phyloP scores from a whole-genome alignment of 495 filamentous ascomycete genomes.

The Delitschia confertaspora region DNA sequence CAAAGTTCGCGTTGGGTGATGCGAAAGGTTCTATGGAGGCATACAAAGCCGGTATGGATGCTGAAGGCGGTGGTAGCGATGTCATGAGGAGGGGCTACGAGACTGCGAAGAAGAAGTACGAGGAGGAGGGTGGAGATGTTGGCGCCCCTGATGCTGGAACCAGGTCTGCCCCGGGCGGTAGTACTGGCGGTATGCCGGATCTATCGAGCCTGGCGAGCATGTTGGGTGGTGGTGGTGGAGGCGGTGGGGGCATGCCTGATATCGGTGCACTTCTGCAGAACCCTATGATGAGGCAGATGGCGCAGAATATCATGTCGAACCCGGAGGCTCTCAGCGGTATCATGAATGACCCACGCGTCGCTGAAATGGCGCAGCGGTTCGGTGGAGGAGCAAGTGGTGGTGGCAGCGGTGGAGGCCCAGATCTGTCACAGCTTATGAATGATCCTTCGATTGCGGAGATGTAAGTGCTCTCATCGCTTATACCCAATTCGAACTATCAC shows the following conservation, averaged over 20 bases:
- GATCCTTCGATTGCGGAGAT: constrained; percentile 88
- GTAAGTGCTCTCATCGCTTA: constrained; percentile 48
- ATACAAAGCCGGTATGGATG: constrained; percentile 84
- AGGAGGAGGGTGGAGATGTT: constrained; percentile 53
- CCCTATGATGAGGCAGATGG: constrained; percentile 95
- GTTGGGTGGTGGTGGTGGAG: constrained; percentile 57
- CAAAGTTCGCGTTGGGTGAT: constrained; percentile 82
- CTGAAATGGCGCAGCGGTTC: constrained; percentile 69
- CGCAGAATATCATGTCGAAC: constrained; percentile 93
- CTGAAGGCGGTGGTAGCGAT: constrained; percentile 82
- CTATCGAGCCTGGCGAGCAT: constrained; percentile 60
- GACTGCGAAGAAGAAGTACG: constrained; percentile 75
- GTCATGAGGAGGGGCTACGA: constrained; percentile 92
- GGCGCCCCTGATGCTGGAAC: constrained; percentile 44
- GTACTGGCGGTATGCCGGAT: constrained; percentile 71
- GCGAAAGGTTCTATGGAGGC: constrained; percentile 88
- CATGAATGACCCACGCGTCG: constrained; percentile 85
- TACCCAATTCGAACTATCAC: background rate
- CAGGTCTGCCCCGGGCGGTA: constrained; percentile 36
- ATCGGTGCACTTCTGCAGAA: constrained; percentile 82
- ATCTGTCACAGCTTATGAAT: constrained; percentile 70
- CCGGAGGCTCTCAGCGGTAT: constrained; percentile 79
- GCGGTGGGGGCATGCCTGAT: constrained; percentile 79
- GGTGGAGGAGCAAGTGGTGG: constrained; percentile 41
- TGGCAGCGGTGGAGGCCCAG: constrained; percentile 69